These are phyloP conservation scores for Panaeolus cyanescens DNA, from an alignment of 768 basidiomycete genomes.

Conservation along the genomic window DNA sequence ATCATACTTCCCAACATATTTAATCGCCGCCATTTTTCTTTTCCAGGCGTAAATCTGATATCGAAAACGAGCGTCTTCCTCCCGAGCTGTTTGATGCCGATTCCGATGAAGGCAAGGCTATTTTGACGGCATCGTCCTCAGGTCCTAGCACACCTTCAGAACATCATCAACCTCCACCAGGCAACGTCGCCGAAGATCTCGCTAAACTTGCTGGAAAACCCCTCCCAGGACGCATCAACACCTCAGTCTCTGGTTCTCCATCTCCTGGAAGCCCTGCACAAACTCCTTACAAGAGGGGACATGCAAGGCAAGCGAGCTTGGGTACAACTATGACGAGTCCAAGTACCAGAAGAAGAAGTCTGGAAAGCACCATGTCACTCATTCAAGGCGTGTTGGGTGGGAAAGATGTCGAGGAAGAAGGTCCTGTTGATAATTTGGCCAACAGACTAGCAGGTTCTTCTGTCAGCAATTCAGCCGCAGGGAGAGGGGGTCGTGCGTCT, in stretches of 20 bases:
- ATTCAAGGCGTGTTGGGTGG: slow-evolving; percentile 94
- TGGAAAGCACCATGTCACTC: slow-evolving; percentile 95
- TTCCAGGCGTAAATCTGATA: slow-evolving; percentile 89
- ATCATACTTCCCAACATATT: not conserved
- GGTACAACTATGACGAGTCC: slow-evolving; percentile 97
- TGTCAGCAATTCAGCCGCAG: slow-evolving; percentile 13
- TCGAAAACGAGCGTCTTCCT: slow-evolving; percentile 98
- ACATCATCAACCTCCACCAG: slow-evolving; percentile 36
- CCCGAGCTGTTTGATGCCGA: slow-evolving; percentile 89
- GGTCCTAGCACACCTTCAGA: slow-evolving; percentile 63
- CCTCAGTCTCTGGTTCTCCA: slow-evolving; percentile 24
- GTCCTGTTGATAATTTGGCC: slow-evolving; percentile 35
- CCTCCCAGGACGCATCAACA: slow-evolving; percentile 33
- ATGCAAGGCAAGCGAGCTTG: slow-evolving; percentile 77
- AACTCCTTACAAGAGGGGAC: slow-evolving; percentile 65
- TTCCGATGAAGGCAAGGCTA: slow-evolving; percentile 70
- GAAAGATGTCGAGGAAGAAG: slow-evolving; percentile 44
- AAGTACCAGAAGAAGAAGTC: slow-evolving; percentile 84
- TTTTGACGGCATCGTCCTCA: slow-evolving; percentile 39
- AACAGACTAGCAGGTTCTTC: slow-evolving; percentile 37
- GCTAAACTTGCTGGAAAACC: slow-evolving; percentile 33
- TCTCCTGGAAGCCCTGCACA: slow-evolving; percentile 41
- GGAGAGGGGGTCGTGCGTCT: slow-evolving; percentile 8
- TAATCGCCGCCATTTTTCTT: not conserved
- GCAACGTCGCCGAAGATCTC: slow-evolving; percentile 46